These are phyloP conservation scores for Knoxia roxburghii DNA, from an alignment of 257 asterid species.

Conservation along the genomic window DNA sequence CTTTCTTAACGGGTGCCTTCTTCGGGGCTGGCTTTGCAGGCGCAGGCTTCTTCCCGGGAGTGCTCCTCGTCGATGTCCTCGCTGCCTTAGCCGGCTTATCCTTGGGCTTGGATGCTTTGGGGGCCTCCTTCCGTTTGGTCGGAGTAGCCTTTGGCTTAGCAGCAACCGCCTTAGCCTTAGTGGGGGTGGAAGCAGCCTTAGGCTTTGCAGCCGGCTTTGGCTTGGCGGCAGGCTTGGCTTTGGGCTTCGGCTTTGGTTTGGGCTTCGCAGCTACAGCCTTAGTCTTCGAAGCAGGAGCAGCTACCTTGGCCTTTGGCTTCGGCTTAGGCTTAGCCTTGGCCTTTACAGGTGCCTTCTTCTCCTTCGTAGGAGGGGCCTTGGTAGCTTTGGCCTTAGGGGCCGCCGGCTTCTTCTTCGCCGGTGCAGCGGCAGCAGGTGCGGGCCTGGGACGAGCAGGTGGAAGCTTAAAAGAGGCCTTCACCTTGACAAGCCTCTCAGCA, in stretches of 20 bases:
- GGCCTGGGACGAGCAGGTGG: slow-evolving; percentile 28
- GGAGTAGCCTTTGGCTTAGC: slow-evolving; percentile 13
- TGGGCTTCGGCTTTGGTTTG: slow-evolving; percentile 17
- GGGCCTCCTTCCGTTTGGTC: slow-evolving; percentile 30
- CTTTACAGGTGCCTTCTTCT: slow-evolving; percentile 8
- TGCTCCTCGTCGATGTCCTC: slow-evolving; percentile 40
- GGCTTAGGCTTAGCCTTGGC: slow-evolving; percentile 20
- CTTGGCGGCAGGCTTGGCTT: slow-evolving; percentile 10
- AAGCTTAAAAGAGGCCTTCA: slow-evolving; percentile 61
- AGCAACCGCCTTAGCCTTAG: slow-evolving; percentile 11
- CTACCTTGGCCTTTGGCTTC: slow-evolving; percentile 1
- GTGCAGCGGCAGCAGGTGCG: slow-evolving; percentile 17
- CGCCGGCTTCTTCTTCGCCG: slow-evolving; percentile 8
- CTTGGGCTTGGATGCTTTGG: slow-evolving; percentile 28
- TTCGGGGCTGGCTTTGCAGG: not conserved
- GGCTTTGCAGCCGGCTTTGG: slow-evolving; percentile 20
- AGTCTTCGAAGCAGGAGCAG: slow-evolving; percentile 8
- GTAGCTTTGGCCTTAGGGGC: not conserved
- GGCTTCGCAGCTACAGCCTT: slow-evolving; percentile 6
- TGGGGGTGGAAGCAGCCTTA: slow-evolving; percentile 1
- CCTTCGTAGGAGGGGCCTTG: not conserved
- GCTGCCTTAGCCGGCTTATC: slow-evolving; percentile 50
- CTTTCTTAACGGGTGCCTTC: slow-evolving; percentile 15
- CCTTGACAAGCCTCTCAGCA: slow-evolving; percentile 54
- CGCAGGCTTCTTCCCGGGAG: slow-evolving; percentile 31